Percentiles rank a stretch among this genome's conserved stretches.
phyloP scores from a whole-genome alignment of 176 grass and related monocot species.

The Hyparrhenia diplandra region DNA sequence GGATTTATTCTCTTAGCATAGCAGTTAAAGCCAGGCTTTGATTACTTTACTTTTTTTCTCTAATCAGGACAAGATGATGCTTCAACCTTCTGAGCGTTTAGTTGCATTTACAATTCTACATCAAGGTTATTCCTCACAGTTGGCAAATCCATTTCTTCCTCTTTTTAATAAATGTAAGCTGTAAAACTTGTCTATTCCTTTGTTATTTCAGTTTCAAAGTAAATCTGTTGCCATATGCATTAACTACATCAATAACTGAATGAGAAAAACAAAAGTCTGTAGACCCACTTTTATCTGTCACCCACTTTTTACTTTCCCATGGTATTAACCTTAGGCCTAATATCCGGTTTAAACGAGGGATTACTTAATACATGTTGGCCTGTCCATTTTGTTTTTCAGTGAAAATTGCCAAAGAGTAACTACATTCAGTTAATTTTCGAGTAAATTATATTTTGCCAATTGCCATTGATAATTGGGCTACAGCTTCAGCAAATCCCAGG shows the following conservation, averaged over 20 bases:
- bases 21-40: neutral
- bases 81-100: slow-evolving; percentile 77
- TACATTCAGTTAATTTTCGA: neutral
- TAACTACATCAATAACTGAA: neutral
- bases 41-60: slow-evolving; percentile 11
- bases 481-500: neutral
- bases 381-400: neutral
- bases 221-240: slow-evolving; percentile 13
- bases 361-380: neutral
- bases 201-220: slow-evolving; percentile 25
- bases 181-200: slow-evolving; percentile 1
- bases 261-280: neutral
- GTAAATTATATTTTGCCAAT: neutral
- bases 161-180: slow-evolving; percentile 86
- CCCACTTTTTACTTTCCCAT: neutral
- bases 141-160: slow-evolving; percentile 55
- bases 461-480: neutral
- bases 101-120: slow-evolving; percentile 83
- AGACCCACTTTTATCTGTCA: neutral
- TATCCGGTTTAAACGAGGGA: neutral
- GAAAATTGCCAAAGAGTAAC: neutral
- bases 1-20: slow-evolving; percentile 19
- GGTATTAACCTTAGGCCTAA: neutral
- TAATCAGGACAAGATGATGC: slow-evolving; percentile 78
- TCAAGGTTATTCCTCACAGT: slow-evolving; percentile 59